Percentiles rank a stretch among this genome's conserved stretches.
phyloP scores from a whole-genome alignment of 148 eudicot species.

The Mesembryanthemum crystallinum region DNA sequence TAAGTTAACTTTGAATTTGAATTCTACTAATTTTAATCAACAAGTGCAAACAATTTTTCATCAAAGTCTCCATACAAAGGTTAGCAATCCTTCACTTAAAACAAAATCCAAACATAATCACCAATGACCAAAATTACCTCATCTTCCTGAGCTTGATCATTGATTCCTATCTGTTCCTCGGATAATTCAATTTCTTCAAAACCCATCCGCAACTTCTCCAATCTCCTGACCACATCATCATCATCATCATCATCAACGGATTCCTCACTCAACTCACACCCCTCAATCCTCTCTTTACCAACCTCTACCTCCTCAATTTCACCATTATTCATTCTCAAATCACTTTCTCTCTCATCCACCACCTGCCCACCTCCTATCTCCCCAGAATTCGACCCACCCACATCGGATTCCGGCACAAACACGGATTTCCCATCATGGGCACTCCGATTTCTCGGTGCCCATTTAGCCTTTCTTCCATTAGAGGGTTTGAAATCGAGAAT shows the following conservation, averaged over 20 bases:
- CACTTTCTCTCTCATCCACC: slow-evolving; percentile 30
- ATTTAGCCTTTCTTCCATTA: slow-evolving; percentile 21
- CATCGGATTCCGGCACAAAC: slow-evolving; percentile 23
- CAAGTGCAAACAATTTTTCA: background rate
- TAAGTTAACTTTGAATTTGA: too few species aligned
- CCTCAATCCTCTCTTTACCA: background rate
- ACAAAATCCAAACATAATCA: background rate
- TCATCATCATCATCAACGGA: too few species aligned
- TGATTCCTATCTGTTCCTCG: slow-evolving; percentile 50
- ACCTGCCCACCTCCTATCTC: slow-evolving; percentile 16
- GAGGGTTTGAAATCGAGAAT: slow-evolving; percentile 6
- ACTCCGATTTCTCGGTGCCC: slow-evolving; percentile 33
- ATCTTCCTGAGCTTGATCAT: slow-evolving; percentile 87
- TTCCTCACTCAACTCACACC: slow-evolving; percentile 15
- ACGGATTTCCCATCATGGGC: slow-evolving; percentile 20
- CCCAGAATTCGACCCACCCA: slow-evolving; percentile 27
- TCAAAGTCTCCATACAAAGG: too few species aligned
- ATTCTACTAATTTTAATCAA: background rate
- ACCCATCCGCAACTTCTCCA: background rate
- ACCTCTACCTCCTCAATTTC: background rate
- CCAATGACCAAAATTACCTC: slow-evolving; percentile 50
- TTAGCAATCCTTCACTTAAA: background rate
- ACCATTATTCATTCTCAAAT: background rate
- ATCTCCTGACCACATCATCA: background rate
- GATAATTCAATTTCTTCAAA: slow-evolving; percentile 29